Evolutionary conservation across 495 filamentous ascomycete genomes (phyloP).

Genomic region (Podospora fimiseda): DNA sequence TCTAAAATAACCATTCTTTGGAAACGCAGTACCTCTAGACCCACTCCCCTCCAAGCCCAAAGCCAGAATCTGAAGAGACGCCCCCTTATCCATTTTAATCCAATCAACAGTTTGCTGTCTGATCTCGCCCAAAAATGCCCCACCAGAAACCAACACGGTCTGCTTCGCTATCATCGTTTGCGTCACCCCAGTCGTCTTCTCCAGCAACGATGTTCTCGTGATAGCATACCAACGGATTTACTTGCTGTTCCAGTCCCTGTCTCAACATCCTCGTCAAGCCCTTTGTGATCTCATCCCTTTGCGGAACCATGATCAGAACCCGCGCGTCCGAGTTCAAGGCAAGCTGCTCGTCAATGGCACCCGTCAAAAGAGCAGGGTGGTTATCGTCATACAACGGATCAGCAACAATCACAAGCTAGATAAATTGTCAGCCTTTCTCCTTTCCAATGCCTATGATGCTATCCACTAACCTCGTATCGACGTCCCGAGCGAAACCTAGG

Average conservation of each 20-base stretch:
- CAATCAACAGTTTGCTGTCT: neutral
- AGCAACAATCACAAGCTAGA: slow-evolving; percentile 38
- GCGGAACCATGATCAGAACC: slow-evolving; percentile 40
- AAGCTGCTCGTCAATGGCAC: slow-evolving; percentile 36
- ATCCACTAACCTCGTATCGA: slow-evolving; percentile 33
- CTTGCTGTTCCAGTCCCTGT: slow-evolving; percentile 16
- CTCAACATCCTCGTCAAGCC: slow-evolving; percentile 25
- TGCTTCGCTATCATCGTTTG: slow-evolving; percentile 30
- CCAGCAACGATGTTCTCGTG: slow-evolving; percentile 33
- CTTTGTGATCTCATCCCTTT: slow-evolving; percentile 36
- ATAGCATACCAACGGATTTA: slow-evolving; percentile 22
- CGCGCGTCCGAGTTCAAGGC: slow-evolving; percentile 28
- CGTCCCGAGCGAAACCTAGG: slow-evolving; percentile 27
- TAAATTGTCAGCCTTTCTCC: neutral
- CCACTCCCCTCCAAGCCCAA: neutral
- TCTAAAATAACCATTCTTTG: too few species aligned
- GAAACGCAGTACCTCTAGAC: too few species aligned
- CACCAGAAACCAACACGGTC: slow-evolving; percentile 39
- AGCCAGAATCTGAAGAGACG: neutral
- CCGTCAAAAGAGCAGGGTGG: slow-evolving; percentile 38
- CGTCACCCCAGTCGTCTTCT: slow-evolving; percentile 43
- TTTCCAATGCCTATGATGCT: neutral
- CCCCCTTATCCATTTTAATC: neutral
- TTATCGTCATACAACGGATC: slow-evolving; percentile 44
- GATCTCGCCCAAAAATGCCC: slow-evolving; percentile 34